Evolutionary conservation across 164 flowering plant genomes (phyloP), one percentile per base, ranked within the genome.

Genomic region (Cinnamomum micranthum): DNA sequence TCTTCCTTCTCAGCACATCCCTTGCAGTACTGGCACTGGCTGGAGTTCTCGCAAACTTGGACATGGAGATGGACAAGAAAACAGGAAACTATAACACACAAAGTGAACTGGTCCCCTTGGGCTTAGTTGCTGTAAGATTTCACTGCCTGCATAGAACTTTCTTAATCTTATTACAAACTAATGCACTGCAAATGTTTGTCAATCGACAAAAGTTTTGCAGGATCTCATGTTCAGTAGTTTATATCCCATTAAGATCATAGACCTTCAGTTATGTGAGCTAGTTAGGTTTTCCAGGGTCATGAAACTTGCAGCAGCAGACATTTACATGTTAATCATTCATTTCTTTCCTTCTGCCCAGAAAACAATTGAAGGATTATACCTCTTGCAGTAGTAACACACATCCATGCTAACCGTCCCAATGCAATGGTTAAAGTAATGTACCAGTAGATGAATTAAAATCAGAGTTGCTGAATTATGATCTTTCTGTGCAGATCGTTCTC

Each of bases 51-150:
- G 78, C 83, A 22, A 87, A 87, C 71, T 81, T 89, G 50, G 91
- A 87, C 73, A 81, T 88, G 88, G 84, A 89, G 58, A 83, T 86
- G 82, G 86, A 88, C 76, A 81, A 81, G 4, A 70, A 74, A 25
- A 88, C 92, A 2, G 66, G 75, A 52, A 74, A 76, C 35, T 88
- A 81, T 76, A 67, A 84, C 52, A 74, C 81, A 23, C 5, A 83
- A 2, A 87, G 85, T 7, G 91, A 90, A 70, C 74, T 88, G 69
- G 71, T 88, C 22, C 93, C 93, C 51, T 71, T 88, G 50, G 69
- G 62, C n/a, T 73, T 89, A 70, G 77, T 73, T 22, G 23, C 31
- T 41, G 80, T 81, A 75, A 75, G 80, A 72, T 28, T 24, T 23
- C 11, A 6, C 73, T 41, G 24, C 6, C 6, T 15, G 2, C 12